phyloP scores from a whole-genome alignment of 768 basidiomycete species.

The Lentinula raphanica region DNA sequence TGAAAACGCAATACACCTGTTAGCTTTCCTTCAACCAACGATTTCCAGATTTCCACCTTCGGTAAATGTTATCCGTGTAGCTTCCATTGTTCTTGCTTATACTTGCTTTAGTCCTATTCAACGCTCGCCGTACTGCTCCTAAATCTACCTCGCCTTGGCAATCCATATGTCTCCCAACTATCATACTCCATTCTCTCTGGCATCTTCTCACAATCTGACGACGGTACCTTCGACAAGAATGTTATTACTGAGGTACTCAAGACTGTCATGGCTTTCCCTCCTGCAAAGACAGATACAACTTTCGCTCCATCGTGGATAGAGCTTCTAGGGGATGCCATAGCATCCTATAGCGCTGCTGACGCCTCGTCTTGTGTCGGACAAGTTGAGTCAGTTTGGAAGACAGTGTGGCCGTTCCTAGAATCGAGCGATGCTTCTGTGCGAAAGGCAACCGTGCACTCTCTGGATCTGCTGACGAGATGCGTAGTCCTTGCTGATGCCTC shows the following conservation, averaged over 20 bases:
- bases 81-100: conserved; percentile 6
- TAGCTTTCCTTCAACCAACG: conserved; percentile 65
- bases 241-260: conserved; percentile 57
- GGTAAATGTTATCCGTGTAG: conserved; percentile 40
- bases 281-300: conserved; percentile 61
- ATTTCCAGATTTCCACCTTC: conserved; percentile 57
- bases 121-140: conserved; percentile 68
- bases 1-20: conserved; percentile 75
- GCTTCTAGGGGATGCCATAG: conserved; percentile 68
- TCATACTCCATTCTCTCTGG: conserved; percentile 83
- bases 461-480: conserved; percentile 62
- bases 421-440: conserved; percentile 56
- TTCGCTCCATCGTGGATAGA: conserved; percentile 76
- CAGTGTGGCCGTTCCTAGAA: conserved; percentile 74
- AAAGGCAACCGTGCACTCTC: conserved; percentile 57
- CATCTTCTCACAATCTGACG: conserved; percentile 54
- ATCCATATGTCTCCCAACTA: conserved; percentile 84
- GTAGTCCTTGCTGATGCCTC: conserved; percentile 55
- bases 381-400: conserved; percentile 65
- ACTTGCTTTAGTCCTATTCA: conserved; percentile 56
- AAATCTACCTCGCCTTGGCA: conserved; percentile 78
- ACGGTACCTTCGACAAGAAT: conserved; percentile 49
- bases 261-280: conserved; percentile 64
- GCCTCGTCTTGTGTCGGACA: conserved; percentile 46
- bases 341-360: conserved; percentile 53